Evolutionary conservation across 495 filamentous ascomycete genomes (phyloP).

Genomic region (Aspergillus saccharolyticus): DNA sequence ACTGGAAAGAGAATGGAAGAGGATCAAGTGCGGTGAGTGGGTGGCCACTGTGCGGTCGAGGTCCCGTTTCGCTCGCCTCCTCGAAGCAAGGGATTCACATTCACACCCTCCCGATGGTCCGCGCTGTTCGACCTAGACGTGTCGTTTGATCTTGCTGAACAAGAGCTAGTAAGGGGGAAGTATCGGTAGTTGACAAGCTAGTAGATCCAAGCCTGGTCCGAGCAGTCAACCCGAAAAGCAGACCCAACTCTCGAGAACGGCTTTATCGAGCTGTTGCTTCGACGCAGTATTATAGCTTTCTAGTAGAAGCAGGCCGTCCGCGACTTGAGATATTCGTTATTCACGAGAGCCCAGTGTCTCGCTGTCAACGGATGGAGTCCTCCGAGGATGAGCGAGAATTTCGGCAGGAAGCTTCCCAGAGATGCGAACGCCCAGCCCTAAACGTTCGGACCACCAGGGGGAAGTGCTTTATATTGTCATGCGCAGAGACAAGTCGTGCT

Average conservation of each 20-base stretch:
- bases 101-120: background rate
- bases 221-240: slow-evolving; percentile 1
- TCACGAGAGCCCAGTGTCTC: background rate
- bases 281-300: background rate
- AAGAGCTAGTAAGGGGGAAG: background rate
- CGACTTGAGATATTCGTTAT: background rate
- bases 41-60: slow-evolving; percentile 6
- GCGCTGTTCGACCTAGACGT: slow-evolving; percentile 4
- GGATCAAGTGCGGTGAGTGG: slow-evolving; percentile 3
- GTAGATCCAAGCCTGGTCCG: slow-evolving; percentile 3
- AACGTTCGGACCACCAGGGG: background rate
- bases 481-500: background rate
- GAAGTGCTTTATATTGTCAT: background rate
- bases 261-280: no score
- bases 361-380: no score
- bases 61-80: slow-evolving; percentile 3
- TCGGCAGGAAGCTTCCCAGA: background rate
- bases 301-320: background rate
- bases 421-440: background rate
- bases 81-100: slow-evolving; percentile 15
- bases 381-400: background rate
- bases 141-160: background rate
- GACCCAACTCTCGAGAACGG: no score
- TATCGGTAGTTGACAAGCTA: slow-evolving; percentile 1
- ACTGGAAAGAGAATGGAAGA: slow-evolving; percentile 8